phyloP scores from a whole-genome alignment of 2,329 filamentous ascomycete genomes.

The Periglandula ipomoeae region DNA sequence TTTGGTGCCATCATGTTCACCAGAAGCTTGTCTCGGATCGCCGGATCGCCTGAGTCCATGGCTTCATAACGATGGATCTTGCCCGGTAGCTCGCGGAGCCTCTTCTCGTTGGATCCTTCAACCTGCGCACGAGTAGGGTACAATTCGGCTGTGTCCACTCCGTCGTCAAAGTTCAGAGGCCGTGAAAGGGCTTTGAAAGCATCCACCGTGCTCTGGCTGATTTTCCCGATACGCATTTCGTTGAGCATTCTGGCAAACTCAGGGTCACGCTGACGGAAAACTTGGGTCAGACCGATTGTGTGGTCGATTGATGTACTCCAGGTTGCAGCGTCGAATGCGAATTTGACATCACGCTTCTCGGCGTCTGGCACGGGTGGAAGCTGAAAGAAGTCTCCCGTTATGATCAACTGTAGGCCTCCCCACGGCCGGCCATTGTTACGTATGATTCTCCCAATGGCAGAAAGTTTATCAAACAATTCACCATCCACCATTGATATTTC shows the following conservation, averaged over 20 bases:
- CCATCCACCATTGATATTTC: conserved; percentile 99
- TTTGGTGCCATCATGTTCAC: conserved; percentile 90
- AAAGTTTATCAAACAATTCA: conserved; percentile 92
- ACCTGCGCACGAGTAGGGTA: conserved; percentile 90
- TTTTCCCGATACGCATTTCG: conserved; percentile 85
- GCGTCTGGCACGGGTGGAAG: conserved; percentile 84
- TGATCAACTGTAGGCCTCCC: conserved; percentile 89
- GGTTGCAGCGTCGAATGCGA: conserved; percentile 84
- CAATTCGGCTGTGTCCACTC: conserved; percentile 67
- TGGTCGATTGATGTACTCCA: conserved; percentile 93
- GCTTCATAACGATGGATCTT: conserved; percentile 61
- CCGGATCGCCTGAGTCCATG: conserved; percentile 63
- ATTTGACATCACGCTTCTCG: conserved; percentile 62
- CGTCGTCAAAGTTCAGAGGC: conserved; percentile 62
- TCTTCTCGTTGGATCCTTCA: conserved; percentile 69
- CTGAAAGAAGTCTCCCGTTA: conserved; percentile 98
- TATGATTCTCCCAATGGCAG: conserved; percentile 73
- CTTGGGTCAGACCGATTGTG: conserved; percentile 88
- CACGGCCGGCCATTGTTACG: conserved; percentile 88
- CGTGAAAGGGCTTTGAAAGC: conserved; percentile 68
- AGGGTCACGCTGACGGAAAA: conserved; percentile 89
- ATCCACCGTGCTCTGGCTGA: conserved; percentile 65
- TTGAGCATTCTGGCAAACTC: conserved; percentile 92
- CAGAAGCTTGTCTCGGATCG: conserved; percentile 66
- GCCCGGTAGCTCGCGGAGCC: conserved; percentile 65